These are phyloP conservation scores for Aphanomyces euteiches DNA, from an alignment of 352 stramenopile species.

Conservation along the genomic window DNA sequence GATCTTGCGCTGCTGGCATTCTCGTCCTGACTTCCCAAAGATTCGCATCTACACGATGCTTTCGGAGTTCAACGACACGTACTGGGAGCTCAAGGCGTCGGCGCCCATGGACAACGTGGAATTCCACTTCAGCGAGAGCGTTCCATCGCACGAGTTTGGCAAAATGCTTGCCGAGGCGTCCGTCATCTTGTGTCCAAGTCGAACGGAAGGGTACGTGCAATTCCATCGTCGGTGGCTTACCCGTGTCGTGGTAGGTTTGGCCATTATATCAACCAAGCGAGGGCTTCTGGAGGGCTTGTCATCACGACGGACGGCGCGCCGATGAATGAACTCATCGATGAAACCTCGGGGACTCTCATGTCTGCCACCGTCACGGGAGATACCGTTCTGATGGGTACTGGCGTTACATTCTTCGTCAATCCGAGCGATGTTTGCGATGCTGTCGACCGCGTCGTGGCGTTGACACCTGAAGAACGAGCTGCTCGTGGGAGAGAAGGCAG, in stretches of 20 bases:
- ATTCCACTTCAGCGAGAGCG: slow-evolving; percentile 3
- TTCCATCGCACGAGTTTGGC: slow-evolving; percentile 3
- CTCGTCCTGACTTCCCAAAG: slow-evolving; percentile 35
- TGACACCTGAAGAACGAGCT: slow-evolving; percentile 65
- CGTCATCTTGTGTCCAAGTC: slow-evolving; percentile 17
- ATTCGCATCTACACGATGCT: slow-evolving; percentile 42
- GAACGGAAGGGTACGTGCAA: not conserved
- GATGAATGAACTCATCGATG: slow-evolving; percentile 84
- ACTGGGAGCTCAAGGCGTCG: slow-evolving; percentile 29
- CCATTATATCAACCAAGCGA: slow-evolving; percentile 85
- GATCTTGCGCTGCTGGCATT: no score
- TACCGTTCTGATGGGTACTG: slow-evolving; percentile 71
- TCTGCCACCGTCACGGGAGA: slow-evolving; percentile 70
- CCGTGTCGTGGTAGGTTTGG: slow-evolving; percentile 41
- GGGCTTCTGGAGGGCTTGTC: slow-evolving; percentile 64
- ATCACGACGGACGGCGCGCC: slow-evolving; percentile 72
- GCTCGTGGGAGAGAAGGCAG: not conserved
- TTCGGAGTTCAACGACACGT: slow-evolving; percentile 35
- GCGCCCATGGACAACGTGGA: not conserved
- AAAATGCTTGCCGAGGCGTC: not conserved
- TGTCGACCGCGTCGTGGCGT: slow-evolving; percentile 64
- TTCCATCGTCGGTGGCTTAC: no score
- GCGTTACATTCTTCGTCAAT: slow-evolving; percentile 48
- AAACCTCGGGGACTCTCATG: slow-evolving; percentile 65
- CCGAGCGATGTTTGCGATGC: slow-evolving; percentile 59